Evolutionary conservation across 2,329 filamentous ascomycete genomes (phyloP), one percentile per base, ranked within the genome.

Genomic region (Bisporella sp.): DNA sequence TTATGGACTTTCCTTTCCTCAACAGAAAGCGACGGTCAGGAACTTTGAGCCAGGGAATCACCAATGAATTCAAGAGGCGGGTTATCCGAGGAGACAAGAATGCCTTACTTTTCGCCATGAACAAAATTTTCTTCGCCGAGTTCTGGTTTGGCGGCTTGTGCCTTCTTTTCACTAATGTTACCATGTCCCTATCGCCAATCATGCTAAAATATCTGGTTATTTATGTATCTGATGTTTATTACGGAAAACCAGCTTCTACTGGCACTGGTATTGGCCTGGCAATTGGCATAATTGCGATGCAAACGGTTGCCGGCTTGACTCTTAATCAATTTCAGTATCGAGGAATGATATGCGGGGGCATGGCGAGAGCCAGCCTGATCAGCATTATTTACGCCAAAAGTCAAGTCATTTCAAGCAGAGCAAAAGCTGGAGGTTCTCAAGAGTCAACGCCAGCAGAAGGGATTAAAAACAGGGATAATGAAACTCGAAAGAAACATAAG

Each of bases 261-360:
- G 82, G 82, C 3, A 73, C 75, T 39, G 91, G 91, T 21, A 73
- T 96, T 49, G 91, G 89, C 0, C 73, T 95, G 32, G 89, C 89
- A 2, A 65, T 96, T 47, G 91, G 87, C 5, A 84, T 96, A 50
- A 89, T 87, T 1, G 66, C 75, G 41, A 91, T 96, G 88, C 90
- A 95, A 66, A 73, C 89, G 5, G 63, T 84, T 7, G 87, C 93
- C 67, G 90, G 85, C 63, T 63, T 95, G 55, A 79, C 81, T 30
- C 87, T 82, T 3, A 93, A 89, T 62, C 91, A 96, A 63, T 96
- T 93, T 69, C 84, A 96, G 63, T 96, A 91, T 62, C 81, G 84
- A 31, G 89, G 90, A 13, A 93, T 95, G 85, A 83, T 92, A 70
- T 79, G 92, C 40, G 91, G 91, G 53, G 91, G 89, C 0, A 84